phyloP scores from a whole-genome alignment of 768 basidiomycete species.

The Leccinellum rugosiceps region DNA sequence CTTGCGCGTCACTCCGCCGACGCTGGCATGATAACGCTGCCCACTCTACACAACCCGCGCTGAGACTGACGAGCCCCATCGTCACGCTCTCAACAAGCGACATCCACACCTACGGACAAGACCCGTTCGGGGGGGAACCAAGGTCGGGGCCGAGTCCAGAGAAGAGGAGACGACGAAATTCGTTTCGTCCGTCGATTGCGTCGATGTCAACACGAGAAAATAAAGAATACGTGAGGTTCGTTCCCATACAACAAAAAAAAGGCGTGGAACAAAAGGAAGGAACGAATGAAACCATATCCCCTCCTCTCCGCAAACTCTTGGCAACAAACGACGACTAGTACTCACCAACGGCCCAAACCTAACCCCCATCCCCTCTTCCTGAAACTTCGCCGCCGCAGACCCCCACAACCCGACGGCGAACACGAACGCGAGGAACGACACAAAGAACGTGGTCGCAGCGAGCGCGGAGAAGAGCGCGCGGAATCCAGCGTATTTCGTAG shows the following conservation, averaged over 20 bases:
- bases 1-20: background rate
- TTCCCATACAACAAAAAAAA: background rate
- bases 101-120: background rate
- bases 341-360: slow-evolving; percentile 4
- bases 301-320: background rate
- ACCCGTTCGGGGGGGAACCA: no score
- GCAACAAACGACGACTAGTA: background rate
- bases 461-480: background rate
- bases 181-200: no score
- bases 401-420: background rate
- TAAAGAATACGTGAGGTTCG: background rate
- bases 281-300: background rate
- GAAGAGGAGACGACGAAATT: no score
- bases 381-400: background rate
- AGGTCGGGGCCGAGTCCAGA: no score
- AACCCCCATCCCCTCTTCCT: background rate
- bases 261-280: background rate
- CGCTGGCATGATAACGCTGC: background rate
- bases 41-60: background rate
- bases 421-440: background rate
- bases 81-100: background rate
- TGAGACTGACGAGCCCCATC: slow-evolving; percentile 2
- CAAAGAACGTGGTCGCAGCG: background rate
- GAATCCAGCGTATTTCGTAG: background rate
- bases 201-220: no score